Percentiles rank a stretch among this genome's conserved stretches.
Evolutionary conservation across 2,329 filamentous ascomycete species (phyloP).

Genomic region (Talaromyces sp.): DNA sequence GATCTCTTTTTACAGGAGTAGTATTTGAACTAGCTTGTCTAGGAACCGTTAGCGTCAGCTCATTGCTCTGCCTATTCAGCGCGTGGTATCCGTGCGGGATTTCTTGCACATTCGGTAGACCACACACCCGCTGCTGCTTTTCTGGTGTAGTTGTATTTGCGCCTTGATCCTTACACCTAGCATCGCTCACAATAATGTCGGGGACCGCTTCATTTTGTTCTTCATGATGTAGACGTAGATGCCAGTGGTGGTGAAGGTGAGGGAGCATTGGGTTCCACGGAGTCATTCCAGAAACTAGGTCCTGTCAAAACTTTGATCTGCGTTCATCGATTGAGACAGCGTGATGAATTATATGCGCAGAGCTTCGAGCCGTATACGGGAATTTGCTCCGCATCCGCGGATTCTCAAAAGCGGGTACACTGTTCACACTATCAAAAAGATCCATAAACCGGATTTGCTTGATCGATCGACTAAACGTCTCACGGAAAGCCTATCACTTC

Average conservation of each 20-base stretch:
- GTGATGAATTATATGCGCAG: conserved; percentile 52
- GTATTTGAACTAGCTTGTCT: background rate
- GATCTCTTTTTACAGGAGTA: background rate
- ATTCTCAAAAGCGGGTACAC: conserved; percentile 69
- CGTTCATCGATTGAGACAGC: conserved; percentile 56
- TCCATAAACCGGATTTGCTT: conserved; percentile 61
- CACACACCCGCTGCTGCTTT: background rate
- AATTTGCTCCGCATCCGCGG: conserved; percentile 71
- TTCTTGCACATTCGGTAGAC: background rate
- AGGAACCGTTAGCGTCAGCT: background rate
- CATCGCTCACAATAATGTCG: background rate
- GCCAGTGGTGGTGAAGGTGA: background rate
- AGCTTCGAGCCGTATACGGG: conserved; percentile 53
- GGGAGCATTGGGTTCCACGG: conserved; percentile 15
- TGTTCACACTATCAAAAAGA: conserved; percentile 78
- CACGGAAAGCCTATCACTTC: conserved; percentile 6
- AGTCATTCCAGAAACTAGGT: conserved; percentile 47
- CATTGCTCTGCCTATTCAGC: background rate
- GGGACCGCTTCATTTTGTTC: background rate
- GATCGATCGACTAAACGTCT: background rate
- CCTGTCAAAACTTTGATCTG: conserved; percentile 54
- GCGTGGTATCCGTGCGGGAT: background rate
- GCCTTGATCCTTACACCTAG: background rate
- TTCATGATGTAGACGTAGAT: background rate
- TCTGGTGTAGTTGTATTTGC: background rate